These are phyloP conservation scores for Apostasia ramifera DNA, from an alignment of 106 monocot species.

Conservation along the genomic window DNA sequence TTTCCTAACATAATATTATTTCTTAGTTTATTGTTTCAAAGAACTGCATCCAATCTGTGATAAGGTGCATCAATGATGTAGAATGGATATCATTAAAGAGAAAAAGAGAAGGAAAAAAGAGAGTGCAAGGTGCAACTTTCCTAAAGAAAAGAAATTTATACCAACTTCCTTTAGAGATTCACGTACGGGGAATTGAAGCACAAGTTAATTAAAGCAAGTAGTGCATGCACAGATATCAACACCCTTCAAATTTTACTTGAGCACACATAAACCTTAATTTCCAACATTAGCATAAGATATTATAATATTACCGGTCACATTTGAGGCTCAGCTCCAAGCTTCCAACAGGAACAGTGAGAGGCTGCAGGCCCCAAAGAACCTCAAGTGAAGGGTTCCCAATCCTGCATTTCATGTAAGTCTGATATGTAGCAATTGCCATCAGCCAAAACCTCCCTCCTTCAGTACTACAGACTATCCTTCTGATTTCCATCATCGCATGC, in stretches of 20 bases:
- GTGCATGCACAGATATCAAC: not conserved
- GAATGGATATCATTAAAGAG: slow-evolving; percentile 3
- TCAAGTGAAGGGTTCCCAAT: slow-evolving; percentile 54
- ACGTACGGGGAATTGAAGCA: not conserved
- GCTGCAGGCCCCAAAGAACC: slow-evolving; percentile 45
- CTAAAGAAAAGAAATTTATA: slow-evolving; percentile 3
- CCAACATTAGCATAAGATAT: not conserved
- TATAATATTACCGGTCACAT: slow-evolving; percentile 29
- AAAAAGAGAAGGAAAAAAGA: not conserved
- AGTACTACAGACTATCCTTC: slow-evolving; percentile 28
- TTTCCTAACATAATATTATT: too few species aligned
- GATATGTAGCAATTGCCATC: slow-evolving; percentile 49
- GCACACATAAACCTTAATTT: not conserved
- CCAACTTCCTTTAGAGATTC: slow-evolving; percentile 22
- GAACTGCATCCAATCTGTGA: slow-evolving; percentile 6
- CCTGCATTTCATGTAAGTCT: slow-evolving; percentile 57
- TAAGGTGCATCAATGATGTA: not conserved
- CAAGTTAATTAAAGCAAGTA: slow-evolving; percentile 10
- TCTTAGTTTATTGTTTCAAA: not conserved
- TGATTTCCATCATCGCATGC: slow-evolving; percentile 81
- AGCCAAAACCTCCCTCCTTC: slow-evolving; percentile 46
- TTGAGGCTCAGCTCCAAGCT: slow-evolving; percentile 53
- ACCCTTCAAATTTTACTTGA: not conserved
- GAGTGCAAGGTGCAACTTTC: slow-evolving; percentile 10
- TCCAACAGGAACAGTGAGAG: slow-evolving; percentile 39